Evolutionary conservation across 495 filamentous ascomycete genomes (phyloP).

Genomic region (Aspergillus coremiiformis): DNA sequence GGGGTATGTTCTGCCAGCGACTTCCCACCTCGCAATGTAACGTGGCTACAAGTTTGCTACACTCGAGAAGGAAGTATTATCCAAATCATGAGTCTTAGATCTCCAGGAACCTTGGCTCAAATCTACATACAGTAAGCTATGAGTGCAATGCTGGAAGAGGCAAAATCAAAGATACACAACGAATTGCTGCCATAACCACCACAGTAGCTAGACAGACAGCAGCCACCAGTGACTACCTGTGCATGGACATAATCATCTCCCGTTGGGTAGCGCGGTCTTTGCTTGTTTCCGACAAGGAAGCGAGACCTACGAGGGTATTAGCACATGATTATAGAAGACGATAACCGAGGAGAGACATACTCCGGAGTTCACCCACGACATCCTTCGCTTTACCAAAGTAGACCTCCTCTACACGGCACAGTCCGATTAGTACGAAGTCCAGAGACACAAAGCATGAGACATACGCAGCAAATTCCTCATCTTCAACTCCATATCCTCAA

Average conservation of each 20-base stretch:
- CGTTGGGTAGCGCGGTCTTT: constrained; percentile 78
- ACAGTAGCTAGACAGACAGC: background rate
- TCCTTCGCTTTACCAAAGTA: constrained; percentile 99
- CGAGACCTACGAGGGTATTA: constrained; percentile 47
- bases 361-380: constrained; percentile 94
- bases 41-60: background rate
- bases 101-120: constrained; percentile 15
- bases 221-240: constrained; percentile 22
- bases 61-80: background rate
- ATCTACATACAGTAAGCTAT: constrained; percentile 12
- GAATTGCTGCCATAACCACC: background rate
- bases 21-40: background rate
- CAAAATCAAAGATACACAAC: background rate
- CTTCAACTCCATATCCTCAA: constrained; percentile 99
- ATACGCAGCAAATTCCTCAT: constrained; percentile 92
- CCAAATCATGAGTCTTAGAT: constrained; percentile 6
- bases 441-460: constrained; percentile 14
- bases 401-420: constrained; percentile 65
- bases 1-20: background rate
- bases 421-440: constrained; percentile 8
- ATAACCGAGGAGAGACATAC: constrained; percentile 40
- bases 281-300: constrained; percentile 75
- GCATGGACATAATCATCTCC: constrained; percentile 69
- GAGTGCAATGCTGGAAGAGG: background rate
- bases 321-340: background rate